A percentile compares a stretch with the other conserved stretches of the same genome.
Evolutionary conservation across 2,329 filamentous ascomycete species (phyloP).

Genomic region (Ophiostoma sp.): DNA sequence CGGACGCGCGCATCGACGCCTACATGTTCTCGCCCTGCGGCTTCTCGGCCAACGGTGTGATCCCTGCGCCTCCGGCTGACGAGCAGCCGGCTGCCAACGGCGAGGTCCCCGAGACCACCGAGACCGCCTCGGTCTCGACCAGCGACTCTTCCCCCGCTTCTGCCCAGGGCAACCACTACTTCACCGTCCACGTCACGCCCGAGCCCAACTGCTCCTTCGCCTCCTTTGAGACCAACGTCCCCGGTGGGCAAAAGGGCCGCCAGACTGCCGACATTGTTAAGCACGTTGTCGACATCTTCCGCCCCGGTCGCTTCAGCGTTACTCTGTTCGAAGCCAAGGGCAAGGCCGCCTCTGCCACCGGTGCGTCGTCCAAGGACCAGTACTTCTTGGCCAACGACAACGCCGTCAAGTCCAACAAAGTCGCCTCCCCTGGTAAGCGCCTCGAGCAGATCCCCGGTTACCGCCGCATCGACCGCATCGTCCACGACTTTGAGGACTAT

Average conservation of each 20-base stretch:
- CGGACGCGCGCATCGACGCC: slow-evolving; percentile 89
- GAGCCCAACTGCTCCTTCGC: slow-evolving; percentile 97
- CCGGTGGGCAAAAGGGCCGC: slow-evolving; percentile 80
- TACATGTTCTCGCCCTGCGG: slow-evolving; percentile 97
- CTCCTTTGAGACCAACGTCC: slow-evolving; percentile 97
- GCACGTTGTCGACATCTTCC: slow-evolving; percentile 94
- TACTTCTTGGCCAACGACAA: slow-evolving; percentile 28
- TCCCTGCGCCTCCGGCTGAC: slow-evolving; percentile 65
- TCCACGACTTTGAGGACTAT: slow-evolving; percentile 96
- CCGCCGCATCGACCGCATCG: slow-evolving; percentile 85
- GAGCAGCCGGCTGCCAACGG: slow-evolving; percentile 39
- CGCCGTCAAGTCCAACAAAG: slow-evolving; percentile 11
- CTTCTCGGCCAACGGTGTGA: slow-evolving; percentile 94
- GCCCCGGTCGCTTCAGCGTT: slow-evolving; percentile 94
- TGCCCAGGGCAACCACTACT: slow-evolving; percentile 69
- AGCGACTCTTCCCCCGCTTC: slow-evolving; percentile 37
- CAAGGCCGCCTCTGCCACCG: not conserved
- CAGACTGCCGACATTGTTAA: slow-evolving; percentile 89
- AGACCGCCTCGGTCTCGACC: slow-evolving; percentile 32
- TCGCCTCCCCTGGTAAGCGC: slow-evolving; percentile 48
- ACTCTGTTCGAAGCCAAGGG: slow-evolving; percentile 91
- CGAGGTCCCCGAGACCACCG: slow-evolving; percentile 42
- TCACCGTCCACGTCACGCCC: slow-evolving; percentile 96
- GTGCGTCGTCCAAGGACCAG: slow-evolving; percentile 33
- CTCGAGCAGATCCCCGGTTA: slow-evolving; percentile 86